Percentiles rank a stretch among this genome's conserved stretches.
Conservation (phyloP, 768 basidiomycete genomes). For the Crucibulum laeve region DNA sequence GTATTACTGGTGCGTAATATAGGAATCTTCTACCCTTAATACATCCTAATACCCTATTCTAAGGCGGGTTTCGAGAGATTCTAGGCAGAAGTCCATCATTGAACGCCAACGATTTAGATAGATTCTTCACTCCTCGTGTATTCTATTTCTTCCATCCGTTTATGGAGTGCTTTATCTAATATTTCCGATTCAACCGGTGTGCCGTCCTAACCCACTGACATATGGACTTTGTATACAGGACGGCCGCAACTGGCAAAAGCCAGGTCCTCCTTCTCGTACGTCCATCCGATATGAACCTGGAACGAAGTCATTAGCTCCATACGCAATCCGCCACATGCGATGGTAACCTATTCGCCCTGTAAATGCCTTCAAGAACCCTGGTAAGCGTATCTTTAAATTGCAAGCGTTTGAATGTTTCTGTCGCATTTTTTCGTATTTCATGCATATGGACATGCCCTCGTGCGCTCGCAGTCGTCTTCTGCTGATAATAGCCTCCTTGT, state of each 20-base stretch:
- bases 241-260: too few relatives aligned
- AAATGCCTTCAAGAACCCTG: background rate
- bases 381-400: slow-evolving; percentile 7
- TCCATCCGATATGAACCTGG: too few relatives aligned
- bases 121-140: too few relatives aligned
- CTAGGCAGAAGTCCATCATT: slow-evolving; percentile 75
- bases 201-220: too few relatives aligned
- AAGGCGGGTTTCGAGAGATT: slow-evolving; percentile 77
- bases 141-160: too few relatives aligned
- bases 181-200: background rate
- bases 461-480: background rate
- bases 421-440: slow-evolving; percentile 9
- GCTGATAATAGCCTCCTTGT: background rate
- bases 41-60: slow-evolving; percentile 3
- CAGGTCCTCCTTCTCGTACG: too few relatives aligned
- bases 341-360: slow-evolving; percentile 4
- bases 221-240: too few relatives aligned
- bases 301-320: too few relatives aligned
- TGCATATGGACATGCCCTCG: background rate
- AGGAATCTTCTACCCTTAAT: slow-evolving; percentile 1
- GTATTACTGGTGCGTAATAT: slow-evolving; percentile 76
- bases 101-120: slow-evolving; percentile 66
- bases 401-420: slow-evolving; percentile 3
- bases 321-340: background rate
- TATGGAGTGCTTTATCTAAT: too few relatives aligned